phyloP scores from a whole-genome alignment of 352 stramenopile species.

The Phytophthora constricta region DNA sequence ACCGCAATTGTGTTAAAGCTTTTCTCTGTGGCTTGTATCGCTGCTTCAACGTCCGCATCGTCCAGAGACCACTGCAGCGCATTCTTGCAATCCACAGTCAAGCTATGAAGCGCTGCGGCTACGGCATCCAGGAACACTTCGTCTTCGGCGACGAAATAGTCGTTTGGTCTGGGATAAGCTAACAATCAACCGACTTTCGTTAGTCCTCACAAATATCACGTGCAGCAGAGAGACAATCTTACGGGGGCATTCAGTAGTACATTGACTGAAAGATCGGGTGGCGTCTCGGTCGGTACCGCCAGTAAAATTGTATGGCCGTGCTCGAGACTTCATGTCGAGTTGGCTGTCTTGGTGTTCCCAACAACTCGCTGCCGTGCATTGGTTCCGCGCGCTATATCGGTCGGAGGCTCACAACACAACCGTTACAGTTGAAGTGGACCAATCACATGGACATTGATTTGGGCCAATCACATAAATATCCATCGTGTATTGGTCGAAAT shows the following conservation, averaged over 20 bases:
- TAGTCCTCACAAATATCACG: too few relatives aligned
- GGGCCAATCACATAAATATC: not conserved
- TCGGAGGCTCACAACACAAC: constrained; percentile 12
- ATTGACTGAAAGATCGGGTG: too few relatives aligned
- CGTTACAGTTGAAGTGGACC: constrained; percentile 33
- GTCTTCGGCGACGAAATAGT: constrained; percentile 41
- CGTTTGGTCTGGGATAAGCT: not conserved
- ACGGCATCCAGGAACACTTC: constrained; percentile 43
- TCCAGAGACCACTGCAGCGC: constrained; percentile 28
- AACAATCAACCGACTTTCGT: too few relatives aligned
- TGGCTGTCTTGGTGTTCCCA: too few relatives aligned
- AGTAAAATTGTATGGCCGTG: too few relatives aligned
- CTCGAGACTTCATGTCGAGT: too few relatives aligned
- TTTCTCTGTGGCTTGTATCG: constrained; percentile 25
- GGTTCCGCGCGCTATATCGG: constrained; percentile 8
- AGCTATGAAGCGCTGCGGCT: constrained; percentile 22
- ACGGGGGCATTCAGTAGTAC: too few relatives aligned
- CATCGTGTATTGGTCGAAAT: constrained; percentile 42
- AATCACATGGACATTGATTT: too few relatives aligned
- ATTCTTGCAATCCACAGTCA: constrained; percentile 25
- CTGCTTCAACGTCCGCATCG: constrained; percentile 19
- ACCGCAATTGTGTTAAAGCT: constrained; percentile 21
- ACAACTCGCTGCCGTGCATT: not conserved
- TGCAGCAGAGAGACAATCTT: too few relatives aligned
- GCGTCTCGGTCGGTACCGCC: too few relatives aligned